Evolutionary conservation across 2,329 filamentous ascomycete genomes (phyloP), one percentile per base, ranked within the genome.

Genomic region (Microcyclosporella mali): DNA sequence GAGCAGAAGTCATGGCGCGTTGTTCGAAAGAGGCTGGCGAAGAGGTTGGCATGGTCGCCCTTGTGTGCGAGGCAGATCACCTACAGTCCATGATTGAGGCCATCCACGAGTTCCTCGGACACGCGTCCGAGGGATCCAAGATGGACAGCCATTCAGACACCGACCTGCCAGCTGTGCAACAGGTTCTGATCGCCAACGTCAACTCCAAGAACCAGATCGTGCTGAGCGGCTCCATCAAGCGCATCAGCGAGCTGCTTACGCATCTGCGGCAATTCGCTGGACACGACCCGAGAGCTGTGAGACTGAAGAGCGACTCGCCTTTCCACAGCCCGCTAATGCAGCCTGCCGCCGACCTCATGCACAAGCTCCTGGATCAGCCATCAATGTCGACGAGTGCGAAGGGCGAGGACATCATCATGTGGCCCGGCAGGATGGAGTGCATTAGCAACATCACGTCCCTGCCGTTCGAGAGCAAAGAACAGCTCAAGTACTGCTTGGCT

Each of bases 121-220:
- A 85, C 53, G 45, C 46, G n/a, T 75, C 75, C 37, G 71, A 77
- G n/a, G 81, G 80, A 19, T 72, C 77, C 46, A 84, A 83, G 59
- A 75, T 77, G 41, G 84, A 88, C 61, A 81, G 78, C 54, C 49
- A 55, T 30, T 40, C 43, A 8, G 76, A 75, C 47, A 72, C 81
- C 51, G 76, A 85, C 53, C 67, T 81, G 21, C 84, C 85, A 14
- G 79, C 87, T 3, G 88, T 94, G 41, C 79, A 92, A 60, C 85
- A 94, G 65, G 89, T 95, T 38, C 72, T 84, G 53, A 88, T 97
- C 55, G 90, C 88, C 46, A 95, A 97, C 66, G 81, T 94, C 68
- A 97, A 97, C 69, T 87, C 83, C 64, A 92, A 88, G 70, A 95
- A 95, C 62, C 90, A 97, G 69, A 94, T 97, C 57, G 90, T 95